Base-by-base conservation (phyloP, 306 rosid species). In the Castanea crenata region DNA sequence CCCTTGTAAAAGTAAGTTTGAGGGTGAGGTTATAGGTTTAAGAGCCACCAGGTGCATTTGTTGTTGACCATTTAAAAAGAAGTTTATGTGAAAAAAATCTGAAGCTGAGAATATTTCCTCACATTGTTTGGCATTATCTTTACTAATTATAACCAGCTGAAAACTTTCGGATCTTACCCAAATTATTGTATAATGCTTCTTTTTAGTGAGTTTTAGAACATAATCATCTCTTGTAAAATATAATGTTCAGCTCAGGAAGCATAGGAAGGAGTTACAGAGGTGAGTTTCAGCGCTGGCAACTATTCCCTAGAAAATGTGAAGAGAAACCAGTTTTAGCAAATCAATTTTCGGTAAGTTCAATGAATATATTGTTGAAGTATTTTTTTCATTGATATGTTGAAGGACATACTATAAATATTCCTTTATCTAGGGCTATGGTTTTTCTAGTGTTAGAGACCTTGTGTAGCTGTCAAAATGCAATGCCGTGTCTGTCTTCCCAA, bases 221-320 rank as follows among this genome's bases (percentile, higher is more conserved):
- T 2, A 73, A 77, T 51, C 35, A 69, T 67, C 71, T 78, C 56
- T 46, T 27, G 9, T 41, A 63, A 68, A 78, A 83, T 58, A 23
- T 74, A 74, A 69, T 58, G 73, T 77, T 55, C 87, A 94, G 98
- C 70, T 83, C 91, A 32, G 98, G 98, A 90, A 92, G 95, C 90
- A 94, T 94, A 35, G 98, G 97, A 54, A 91, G 97, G 90, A 87
- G 95, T 85, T 88, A 82, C 75, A 84, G 71, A 83, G 98, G 98
- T 38, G 93, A 92, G 70, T 94, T 94, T 87, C 97, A 94, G 88
- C 91, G 98, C 38, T 94, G 90, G 97, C 97, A 94, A 80, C 81
- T 94, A 59, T 90, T 88, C 82, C 94, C 97, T n/a, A 76, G 51
- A 78, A 65, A 4, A 59, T 94, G 95, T 61, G 91, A 94, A 85